Conservation (phyloP, 129 eudicot genomes). For the Escallonia rubra region DNA sequence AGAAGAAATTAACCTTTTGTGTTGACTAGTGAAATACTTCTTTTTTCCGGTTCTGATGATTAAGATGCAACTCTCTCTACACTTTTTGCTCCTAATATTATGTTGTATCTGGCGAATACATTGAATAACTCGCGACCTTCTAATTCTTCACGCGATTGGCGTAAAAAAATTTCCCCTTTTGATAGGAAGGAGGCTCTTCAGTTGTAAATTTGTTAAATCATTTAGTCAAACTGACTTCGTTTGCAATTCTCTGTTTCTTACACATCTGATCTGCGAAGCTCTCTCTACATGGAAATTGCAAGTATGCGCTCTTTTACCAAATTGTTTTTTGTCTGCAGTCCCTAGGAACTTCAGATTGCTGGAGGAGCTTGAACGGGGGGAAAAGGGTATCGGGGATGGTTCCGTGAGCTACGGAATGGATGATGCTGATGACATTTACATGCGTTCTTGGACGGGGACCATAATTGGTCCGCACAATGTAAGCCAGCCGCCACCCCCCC, state of each 20-base stretch:
- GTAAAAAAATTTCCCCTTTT: neutral
- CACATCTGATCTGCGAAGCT: neutral
- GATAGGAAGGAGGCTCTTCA: no score
- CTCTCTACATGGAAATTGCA: neutral
- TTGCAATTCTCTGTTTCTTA: neutral
- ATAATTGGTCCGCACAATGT: constrained; percentile 26
- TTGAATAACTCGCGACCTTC: no score
- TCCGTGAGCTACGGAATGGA: constrained; percentile 27
- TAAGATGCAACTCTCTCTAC: no score
- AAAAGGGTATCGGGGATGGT: constrained; percentile 27
- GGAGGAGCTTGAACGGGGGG: constrained; percentile 28
- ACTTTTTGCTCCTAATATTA: no score
- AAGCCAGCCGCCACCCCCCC: neutral
- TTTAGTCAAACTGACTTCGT: neutral
- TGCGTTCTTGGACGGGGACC: constrained; percentile 29
- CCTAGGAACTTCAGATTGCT: constrained; percentile 22
- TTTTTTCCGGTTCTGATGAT: no score
- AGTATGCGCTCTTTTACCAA: neutral
- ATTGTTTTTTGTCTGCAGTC: neutral
- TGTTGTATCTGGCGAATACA: no score
- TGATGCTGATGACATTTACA: constrained; percentile 23
- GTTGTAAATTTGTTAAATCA: neutral
- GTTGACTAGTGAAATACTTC: no score
- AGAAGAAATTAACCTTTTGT: no score
- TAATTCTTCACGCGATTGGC: neutral